Base-by-base conservation (phyloP, 805 yeast genomes). In the Wickerhamiella siamensis region DNA sequence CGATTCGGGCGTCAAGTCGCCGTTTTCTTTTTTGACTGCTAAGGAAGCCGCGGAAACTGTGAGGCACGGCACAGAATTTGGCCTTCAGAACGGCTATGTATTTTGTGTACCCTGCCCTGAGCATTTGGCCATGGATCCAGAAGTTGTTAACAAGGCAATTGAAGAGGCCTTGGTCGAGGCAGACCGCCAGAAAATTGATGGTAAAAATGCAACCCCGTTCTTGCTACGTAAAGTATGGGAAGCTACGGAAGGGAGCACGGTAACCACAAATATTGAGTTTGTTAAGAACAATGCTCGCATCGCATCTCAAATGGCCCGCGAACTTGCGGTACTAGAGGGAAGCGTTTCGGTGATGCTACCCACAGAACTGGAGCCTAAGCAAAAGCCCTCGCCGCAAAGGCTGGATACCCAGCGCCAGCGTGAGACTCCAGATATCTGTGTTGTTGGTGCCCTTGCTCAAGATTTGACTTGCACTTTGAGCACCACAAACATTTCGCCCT, bases 21-120 rank as follows among this genome's bases (percentile, higher is more conserved):
- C 93, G 0, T 80, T 73, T 55, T 65, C 69, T 19, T 77, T 83
- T 50, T 51, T 56, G n/a, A 49, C 64, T 4, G 69, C 74, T 40
- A 45, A 46, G 2, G 71, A 72, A 16, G 84, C 88, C 1, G 95
- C 95, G 0, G 52, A 58, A 5, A 65, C 79, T 34, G 67, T 84
- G 14, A 59, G 47, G 20, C 57, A 61, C 15, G 74, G 72, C 16
- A 58, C 64, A 6, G 42, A 51, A 2, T 64, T 84, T 69, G 61
- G 64, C 0, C 60, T 83, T 45, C 53, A 64, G 0, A 71, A 79
- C n/a, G 95, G 95, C 1, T 73, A 67, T 44, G 69, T 86, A 9
- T 75, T 84, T 50, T 84, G 95, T 55, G 69, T 82, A 9, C 95
- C 95, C 0, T 87, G 94, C 0, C 93, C 94, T 0, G 57, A 52